Base-by-base conservation (phyloP, 441 rosid genomes). In the Populus trichocarpa region DNA sequence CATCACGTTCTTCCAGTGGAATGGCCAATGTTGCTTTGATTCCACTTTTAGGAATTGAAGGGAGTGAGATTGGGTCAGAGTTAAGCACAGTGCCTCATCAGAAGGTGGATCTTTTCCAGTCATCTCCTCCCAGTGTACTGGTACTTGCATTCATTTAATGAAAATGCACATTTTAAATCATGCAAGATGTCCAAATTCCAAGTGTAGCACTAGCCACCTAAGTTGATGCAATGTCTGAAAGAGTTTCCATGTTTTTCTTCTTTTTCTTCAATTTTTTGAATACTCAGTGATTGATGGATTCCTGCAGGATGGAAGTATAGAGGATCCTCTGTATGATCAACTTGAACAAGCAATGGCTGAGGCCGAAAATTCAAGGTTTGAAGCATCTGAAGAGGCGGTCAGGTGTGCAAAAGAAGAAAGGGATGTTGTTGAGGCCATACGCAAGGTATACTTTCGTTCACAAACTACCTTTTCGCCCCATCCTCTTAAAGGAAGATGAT, bases 341-440 rank as follows among this genome's bases (percentile, higher is more conserved):
- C 87, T 90, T 79, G 80, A 83, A 71, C 87, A 80, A 85, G 90
- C 88, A 75, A 85, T 86, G 76, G 77, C 76, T 46, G 97, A 94
- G 75, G 91, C 93, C 79, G 89, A 71, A 70, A 91, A 81, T 82
- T 88, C 87, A 70, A 90, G 85, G 81, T 81, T 61, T 80, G 93
- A 87, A 80, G 95, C 92, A 72, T 82, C 82, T 80, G 87, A 84
- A 77, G 97, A 90, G 89, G 88, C 88, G 75, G 42, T 76, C 63
- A 86, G 89, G 86, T 89, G 89, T 76, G 86, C 83, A 73, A 87
- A 90, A 87, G 92, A 97, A 70, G 96, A 96, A 80, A 90, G 81
- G 65, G 90, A 85, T 53, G 92, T 89, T 75, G 78, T 90, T 73
- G 95, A 87, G 72, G 89, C 96, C 71, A 85, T 90, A 25, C 90